Conservation (phyloP, 2,329 filamentous ascomycete genomes). For the Xylariaceae sp. region DNA sequence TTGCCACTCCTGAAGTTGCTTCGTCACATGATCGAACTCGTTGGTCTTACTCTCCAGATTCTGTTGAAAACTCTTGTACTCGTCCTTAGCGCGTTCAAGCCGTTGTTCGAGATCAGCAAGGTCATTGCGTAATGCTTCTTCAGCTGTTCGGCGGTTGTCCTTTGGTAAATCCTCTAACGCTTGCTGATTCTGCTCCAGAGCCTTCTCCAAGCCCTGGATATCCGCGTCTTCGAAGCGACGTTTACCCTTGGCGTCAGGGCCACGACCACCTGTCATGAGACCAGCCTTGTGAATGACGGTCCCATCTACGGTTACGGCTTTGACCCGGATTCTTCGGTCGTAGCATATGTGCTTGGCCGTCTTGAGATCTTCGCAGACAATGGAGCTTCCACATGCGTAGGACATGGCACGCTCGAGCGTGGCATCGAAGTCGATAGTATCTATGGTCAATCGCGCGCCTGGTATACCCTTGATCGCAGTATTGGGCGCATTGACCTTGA, state of each 20-base stretch:
- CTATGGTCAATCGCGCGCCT: slow-evolving; percentile 84
- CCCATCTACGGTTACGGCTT: slow-evolving; percentile 93
- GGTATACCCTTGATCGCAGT: slow-evolving; percentile 86
- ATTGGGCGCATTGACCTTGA: slow-evolving; percentile 89
- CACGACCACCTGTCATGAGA: slow-evolving; percentile 92
- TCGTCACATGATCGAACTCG: slow-evolving; percentile 71
- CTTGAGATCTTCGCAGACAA: slow-evolving; percentile 85
- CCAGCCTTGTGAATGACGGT: slow-evolving; percentile 95
- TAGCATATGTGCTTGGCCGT: slow-evolving; percentile 91
- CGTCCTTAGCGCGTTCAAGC: slow-evolving; percentile 67
- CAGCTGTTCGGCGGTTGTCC: slow-evolving; percentile 70
- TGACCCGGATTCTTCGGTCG: slow-evolving; percentile 78
- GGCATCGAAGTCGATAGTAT: slow-evolving; percentile 91
- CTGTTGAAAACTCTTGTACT: slow-evolving; percentile 73
- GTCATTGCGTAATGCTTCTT: slow-evolving; percentile 79
- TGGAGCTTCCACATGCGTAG: slow-evolving; percentile 90
- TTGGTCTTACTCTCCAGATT: slow-evolving; percentile 83
- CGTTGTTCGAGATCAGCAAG: slow-evolving; percentile 77
- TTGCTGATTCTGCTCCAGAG: slow-evolving; percentile 71
- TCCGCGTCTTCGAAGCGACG: slow-evolving; percentile 88
- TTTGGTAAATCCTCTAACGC: slow-evolving; percentile 80
- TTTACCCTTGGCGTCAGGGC: slow-evolving; percentile 70
- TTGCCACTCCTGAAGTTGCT: slow-evolving; percentile 70
- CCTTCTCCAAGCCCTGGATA: slow-evolving; percentile 76
- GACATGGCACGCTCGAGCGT: slow-evolving; percentile 87